phyloP scores from a whole-genome alignment of 257 asterid genomes.

The Gardenia jasminoides region DNA sequence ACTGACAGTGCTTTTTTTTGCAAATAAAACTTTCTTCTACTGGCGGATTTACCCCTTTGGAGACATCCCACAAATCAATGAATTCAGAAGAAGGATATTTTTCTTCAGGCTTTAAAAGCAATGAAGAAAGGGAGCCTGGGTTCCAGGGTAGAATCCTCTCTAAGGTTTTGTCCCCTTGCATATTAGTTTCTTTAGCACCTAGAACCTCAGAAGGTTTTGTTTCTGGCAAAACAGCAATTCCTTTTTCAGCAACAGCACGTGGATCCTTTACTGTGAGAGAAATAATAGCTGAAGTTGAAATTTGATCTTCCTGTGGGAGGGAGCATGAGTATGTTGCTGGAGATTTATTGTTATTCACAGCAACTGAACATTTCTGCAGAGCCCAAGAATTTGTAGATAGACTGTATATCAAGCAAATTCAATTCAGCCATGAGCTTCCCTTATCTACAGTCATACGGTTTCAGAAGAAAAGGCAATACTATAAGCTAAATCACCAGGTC shows the following conservation, averaged over 20 bases:
- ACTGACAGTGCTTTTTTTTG: constrained; percentile 54
- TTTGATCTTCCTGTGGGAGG: constrained; percentile 36
- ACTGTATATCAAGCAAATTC: constrained; percentile 34
- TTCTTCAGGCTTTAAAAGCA: constrained; percentile 30
- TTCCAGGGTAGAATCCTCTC: constrained; percentile 10
- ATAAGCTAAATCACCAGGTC: constrained; percentile 44
- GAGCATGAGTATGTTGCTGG: constrained; percentile 21
- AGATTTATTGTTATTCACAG: constrained; percentile 25
- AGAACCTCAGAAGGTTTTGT: constrained; percentile 24
- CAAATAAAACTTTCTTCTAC: constrained; percentile 63
- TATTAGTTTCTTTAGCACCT: constrained; percentile 34
- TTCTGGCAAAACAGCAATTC: constrained; percentile 23
- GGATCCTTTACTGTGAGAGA: constrained; percentile 71
- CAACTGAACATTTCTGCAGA: constrained; percentile 33
- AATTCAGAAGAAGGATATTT: constrained; percentile 19
- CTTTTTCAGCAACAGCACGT: constrained; percentile 41
- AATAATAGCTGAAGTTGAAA: constrained; percentile 44
- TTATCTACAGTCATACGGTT: neutral
- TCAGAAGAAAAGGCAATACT: constrained; percentile 14
- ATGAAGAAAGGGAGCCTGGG: constrained; percentile 21
- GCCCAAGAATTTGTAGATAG: constrained; percentile 35
- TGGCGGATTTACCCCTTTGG: constrained; percentile 58
- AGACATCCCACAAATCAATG: constrained; percentile 64
- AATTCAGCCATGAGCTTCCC: constrained; percentile 14
- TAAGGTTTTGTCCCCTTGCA: constrained; percentile 15